Base-by-base conservation (phyloP, 768 basidiomycete genomes). In the Agrocybe pediades region DNA sequence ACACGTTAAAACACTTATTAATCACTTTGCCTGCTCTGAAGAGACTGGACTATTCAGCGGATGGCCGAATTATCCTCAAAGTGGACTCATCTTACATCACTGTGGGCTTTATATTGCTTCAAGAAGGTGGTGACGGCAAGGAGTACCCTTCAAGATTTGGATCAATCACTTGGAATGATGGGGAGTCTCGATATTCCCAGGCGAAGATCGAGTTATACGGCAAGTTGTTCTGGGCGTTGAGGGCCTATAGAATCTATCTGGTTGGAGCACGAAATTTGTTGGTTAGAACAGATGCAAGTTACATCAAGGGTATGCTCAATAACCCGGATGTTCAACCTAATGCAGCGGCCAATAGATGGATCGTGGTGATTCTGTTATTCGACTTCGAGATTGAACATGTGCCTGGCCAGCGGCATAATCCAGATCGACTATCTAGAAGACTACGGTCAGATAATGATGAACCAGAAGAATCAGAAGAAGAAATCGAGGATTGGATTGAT, bases 331-430 rank as follows among this genome's bases (percentile, higher is more conserved):
- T 30, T 6, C 29, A 30, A 15, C 29, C 29, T 15, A 7, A 6
- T 30, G 29, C 15, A 30, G 15, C 0, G 17, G 55, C 74, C 1
- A 78, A 78, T 42, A 43, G 71, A 9, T 79, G 78, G 77, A 73
- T 79, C 41, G 66, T 67, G 0, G 67, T 56, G 1, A 75, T 79
- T 15, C 60, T 69, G 0, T 48, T 74, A 0, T 77, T 74, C 47
- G 42, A 65, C 17, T 74, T 75, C 54, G 56, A 56, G 1, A 55
- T 78, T 1, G 51, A 63, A 0, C 77, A 79, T 46, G 63, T 79
- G 1, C 69, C 72, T 1, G 65, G 57, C 0, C 39, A 54, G 23
- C 46, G 33, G 0, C 57, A 74, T 2, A 17, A 7, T 41, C 40
- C 7, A 41, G 40, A 20, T 20, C n/a, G 8, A 20, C n/a, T 7